phyloP scores from a whole-genome alignment of 2,329 filamentous ascomycete species.

The Plenodomus tracheiphilus region DNA sequence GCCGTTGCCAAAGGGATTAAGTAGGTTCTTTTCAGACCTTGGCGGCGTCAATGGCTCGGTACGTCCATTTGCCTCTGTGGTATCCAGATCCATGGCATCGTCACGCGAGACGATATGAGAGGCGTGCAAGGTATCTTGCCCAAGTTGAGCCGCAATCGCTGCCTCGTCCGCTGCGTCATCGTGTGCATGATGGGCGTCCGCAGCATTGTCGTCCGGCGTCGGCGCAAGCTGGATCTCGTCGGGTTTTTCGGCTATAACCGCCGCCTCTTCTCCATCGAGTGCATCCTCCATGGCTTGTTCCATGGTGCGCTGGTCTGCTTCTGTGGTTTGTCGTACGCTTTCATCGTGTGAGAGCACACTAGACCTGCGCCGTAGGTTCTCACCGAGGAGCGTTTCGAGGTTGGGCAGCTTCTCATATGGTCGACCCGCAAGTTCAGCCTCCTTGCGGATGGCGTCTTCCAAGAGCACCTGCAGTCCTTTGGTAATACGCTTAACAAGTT shows the following conservation, averaged over 20 bases:
- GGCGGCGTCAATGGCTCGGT: conserved; percentile 66
- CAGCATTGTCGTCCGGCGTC: conserved; percentile 41
- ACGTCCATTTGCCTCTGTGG: conserved; percentile 17
- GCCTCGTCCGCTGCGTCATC: conserved; percentile 43
- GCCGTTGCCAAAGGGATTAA: conserved; percentile 57
- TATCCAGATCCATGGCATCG: conserved; percentile 28
- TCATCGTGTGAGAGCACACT: conserved; percentile 35
- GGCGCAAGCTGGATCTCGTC: conserved; percentile 35
- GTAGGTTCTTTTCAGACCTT: conserved; percentile 56
- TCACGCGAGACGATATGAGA: conserved; percentile 14
- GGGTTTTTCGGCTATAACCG: conserved; percentile 18
- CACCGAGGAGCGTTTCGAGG: conserved; percentile 72
- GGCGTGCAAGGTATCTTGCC: conserved; percentile 31
- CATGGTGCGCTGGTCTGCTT: conserved; percentile 14
- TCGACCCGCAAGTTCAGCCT: conserved; percentile 77
- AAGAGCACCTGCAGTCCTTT: conserved; percentile 78
- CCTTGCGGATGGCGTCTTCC: conserved; percentile 74
- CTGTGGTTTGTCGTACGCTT: conserved; percentile 26
- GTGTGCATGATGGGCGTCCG: conserved; percentile 30
- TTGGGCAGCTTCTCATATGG: conserved; percentile 73
- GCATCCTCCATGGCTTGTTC: conserved; percentile 14
- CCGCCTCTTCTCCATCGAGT: conserved; percentile 15
- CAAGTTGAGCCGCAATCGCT: conserved; percentile 41
- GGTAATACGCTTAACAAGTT: conserved; percentile 85
- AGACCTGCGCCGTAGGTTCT: conserved; percentile 60